Evolutionary conservation across 768 basidiomycete genomes (phyloP).

Genomic region (Trichaptum fuscoviolaceum): DNA sequence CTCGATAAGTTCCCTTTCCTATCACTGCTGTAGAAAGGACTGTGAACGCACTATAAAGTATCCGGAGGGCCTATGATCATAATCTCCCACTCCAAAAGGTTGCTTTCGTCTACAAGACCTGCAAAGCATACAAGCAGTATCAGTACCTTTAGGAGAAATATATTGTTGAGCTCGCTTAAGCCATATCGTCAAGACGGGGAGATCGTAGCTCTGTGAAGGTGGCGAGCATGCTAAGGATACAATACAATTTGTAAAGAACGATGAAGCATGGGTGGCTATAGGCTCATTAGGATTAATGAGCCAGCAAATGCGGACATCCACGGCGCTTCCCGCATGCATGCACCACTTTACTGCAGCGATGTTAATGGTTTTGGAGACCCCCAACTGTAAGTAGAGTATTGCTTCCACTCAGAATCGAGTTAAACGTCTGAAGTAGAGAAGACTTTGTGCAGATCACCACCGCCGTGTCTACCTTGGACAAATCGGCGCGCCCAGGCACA

Average conservation of each 20-base stretch:
- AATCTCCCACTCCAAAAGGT: conserved; percentile 96
- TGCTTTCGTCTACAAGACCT: conserved; percentile 93
- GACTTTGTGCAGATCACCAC: background rate
- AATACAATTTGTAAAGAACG: background rate
- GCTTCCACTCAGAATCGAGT: background rate
- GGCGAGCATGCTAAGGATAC: background rate
- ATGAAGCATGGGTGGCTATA: background rate
- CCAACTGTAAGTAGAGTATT: too few relatives aligned
- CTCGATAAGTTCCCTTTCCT: background rate
- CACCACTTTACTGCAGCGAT: background rate
- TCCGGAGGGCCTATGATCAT: conserved; percentile 91
- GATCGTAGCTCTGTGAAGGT: background rate
- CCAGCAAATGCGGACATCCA: background rate
- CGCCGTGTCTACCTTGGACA: too few relatives aligned
- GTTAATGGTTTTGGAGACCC: background rate
- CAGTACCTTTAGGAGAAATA: background rate
- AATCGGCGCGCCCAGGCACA: background rate
- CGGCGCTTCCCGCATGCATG: background rate
- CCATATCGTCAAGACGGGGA: background rate
- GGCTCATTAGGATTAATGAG: background rate
- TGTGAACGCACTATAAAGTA: conserved; percentile 72
- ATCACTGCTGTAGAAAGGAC: conserved; percentile 2
- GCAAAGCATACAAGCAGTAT: conserved; percentile 24
- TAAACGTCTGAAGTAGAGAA: background rate
- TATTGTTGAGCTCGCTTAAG: background rate